Conservation (phyloP, 1,139 yeast species). For the Kodamaea arcana region DNA sequence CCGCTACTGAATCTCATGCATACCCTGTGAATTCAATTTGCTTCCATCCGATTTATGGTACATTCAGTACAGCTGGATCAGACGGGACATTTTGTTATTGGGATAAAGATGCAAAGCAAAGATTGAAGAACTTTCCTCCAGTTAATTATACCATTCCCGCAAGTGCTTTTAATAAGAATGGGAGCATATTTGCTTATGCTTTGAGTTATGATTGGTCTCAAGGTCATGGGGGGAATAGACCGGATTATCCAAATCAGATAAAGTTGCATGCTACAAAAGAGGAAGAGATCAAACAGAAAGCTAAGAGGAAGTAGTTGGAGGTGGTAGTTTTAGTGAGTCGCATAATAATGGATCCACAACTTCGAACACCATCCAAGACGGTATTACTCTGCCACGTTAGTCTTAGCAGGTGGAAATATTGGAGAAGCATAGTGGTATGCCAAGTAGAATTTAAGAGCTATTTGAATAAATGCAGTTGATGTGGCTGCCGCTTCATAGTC, state of each 20-base stretch:
- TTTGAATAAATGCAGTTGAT: too few species aligned
- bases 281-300: conserved; percentile 81
- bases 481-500: too few species aligned
- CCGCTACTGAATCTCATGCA: conserved; percentile 47
- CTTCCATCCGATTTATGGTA: conserved; percentile 88
- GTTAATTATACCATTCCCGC: conserved; percentile 73
- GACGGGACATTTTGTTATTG: conserved; percentile 94
- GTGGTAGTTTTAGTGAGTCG: background rate
- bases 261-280: conserved; percentile 83
- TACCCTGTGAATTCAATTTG: conserved; percentile 77
- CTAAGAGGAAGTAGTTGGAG: conserved; percentile 25
- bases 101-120: conserved; percentile 92
- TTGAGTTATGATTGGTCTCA: conserved; percentile 93
- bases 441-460: too few species aligned
- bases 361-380: too few species aligned
- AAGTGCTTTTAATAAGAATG: conserved; percentile 77
- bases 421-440: too few species aligned
- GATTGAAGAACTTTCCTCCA: conserved; percentile 76
- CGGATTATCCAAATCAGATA: conserved; percentile 69
- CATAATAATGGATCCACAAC: too few species aligned
- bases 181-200: conserved; percentile 87
- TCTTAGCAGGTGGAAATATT: too few species aligned
- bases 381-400: too few species aligned
- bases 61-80: conserved; percentile 90
- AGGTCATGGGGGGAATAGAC: conserved; percentile 76